Conservation (phyloP, 371 early-diverging fungal species). For the Mortierella sp. region DNA sequence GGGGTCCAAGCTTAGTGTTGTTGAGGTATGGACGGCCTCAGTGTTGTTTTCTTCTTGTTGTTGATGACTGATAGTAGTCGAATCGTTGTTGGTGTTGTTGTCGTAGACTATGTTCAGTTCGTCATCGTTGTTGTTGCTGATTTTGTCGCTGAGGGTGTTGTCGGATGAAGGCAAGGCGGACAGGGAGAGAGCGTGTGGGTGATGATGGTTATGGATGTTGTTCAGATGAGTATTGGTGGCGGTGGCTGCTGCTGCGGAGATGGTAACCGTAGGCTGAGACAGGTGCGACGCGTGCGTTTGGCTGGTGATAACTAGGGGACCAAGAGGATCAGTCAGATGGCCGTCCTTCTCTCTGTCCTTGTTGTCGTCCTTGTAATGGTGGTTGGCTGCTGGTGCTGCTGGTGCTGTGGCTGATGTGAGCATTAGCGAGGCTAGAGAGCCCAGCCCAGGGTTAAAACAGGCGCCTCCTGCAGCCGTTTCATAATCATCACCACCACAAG, state of each 20-base stretch:
- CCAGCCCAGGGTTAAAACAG: conserved; percentile 7
- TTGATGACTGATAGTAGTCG: not conserved
- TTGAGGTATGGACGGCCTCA: not conserved
- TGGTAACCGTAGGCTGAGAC: not conserved
- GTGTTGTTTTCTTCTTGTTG: not conserved
- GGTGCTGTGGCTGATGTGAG: not conserved
- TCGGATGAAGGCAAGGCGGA: not conserved
- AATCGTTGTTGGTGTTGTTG: not conserved
- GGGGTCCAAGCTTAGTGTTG: not conserved
- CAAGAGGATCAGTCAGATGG: not conserved
- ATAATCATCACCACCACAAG: conserved; percentile 8
- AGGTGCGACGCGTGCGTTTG: not conserved
- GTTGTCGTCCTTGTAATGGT: not conserved
- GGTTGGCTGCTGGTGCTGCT: conserved; percentile 4
- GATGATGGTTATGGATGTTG: not conserved
- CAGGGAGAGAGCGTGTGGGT: not conserved
- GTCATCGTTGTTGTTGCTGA: not conserved
- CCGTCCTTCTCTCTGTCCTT: not conserved
- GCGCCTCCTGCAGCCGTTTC: conserved; percentile 23
- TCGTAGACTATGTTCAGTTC: not conserved
- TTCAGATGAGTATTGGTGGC: not conserved
- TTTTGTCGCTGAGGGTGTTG: not conserved
- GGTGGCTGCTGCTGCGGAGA: conserved; percentile 7
- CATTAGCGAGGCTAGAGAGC: conserved; percentile 22
- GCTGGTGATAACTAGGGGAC: not conserved